Evolutionary conservation across 2,329 filamentous ascomycete species (phyloP).

Genomic region (Cercospora janseana): DNA sequence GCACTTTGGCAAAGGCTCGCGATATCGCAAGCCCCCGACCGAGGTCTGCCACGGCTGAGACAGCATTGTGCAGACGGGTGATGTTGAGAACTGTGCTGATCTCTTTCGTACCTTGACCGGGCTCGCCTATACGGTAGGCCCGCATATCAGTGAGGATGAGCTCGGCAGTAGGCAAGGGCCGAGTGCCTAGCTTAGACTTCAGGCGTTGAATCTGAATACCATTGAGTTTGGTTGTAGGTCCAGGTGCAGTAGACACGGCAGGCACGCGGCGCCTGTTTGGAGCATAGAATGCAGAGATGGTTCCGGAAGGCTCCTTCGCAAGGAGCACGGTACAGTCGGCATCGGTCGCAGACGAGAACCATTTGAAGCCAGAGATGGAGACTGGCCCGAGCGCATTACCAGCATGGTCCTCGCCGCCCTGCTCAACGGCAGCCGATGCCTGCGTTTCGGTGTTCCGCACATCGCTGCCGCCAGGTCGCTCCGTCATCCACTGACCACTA

Average conservation of each 20-base stretch:
- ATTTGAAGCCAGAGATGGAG: conserved; percentile 67
- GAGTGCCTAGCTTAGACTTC: conserved; percentile 71
- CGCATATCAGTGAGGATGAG: conserved; percentile 52
- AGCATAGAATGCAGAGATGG: conserved; percentile 63
- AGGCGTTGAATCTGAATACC: conserved; percentile 66
- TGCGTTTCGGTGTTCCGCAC: conserved; percentile 60
- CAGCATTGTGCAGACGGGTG: conserved; percentile 59
- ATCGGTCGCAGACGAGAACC: conserved; percentile 68
- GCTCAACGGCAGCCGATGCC: neutral
- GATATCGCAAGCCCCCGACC: conserved; percentile 58
- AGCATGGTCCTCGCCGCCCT: conserved; percentile 12
- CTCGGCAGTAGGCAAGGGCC: conserved; percentile 68
- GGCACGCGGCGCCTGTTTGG: conserved; percentile 56
- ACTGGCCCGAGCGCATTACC: conserved; percentile 40
- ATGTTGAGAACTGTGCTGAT: conserved; percentile 68
- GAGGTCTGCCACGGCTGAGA: conserved; percentile 54
- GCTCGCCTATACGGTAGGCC: conserved; percentile 60
- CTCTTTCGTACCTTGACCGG: conserved; percentile 66
- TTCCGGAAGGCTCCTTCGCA: conserved; percentile 42
- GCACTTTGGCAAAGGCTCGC: conserved; percentile 57
- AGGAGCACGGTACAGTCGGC: conserved; percentile 63
- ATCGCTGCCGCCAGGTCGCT: conserved; percentile 66
- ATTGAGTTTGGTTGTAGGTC: conserved; percentile 46
- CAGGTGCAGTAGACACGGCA: conserved; percentile 54
- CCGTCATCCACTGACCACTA: conserved; percentile 75